phyloP scores from a whole-genome alignment of 2,329 filamentous ascomycete genomes.

The Cryphonectria nitschkei region DNA sequence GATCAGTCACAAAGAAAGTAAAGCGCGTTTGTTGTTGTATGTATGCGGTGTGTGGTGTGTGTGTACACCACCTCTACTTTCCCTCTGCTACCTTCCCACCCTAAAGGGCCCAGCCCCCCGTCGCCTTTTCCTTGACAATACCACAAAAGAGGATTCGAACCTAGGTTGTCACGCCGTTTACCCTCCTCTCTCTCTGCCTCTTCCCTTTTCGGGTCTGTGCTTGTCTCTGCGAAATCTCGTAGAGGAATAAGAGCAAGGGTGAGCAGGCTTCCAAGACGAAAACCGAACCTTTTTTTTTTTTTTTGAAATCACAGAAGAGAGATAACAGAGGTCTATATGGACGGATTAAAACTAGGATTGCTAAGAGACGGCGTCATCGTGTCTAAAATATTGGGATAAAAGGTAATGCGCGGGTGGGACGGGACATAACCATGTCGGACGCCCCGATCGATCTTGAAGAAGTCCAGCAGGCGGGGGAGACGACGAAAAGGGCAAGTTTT shows the following conservation, averaged over 20 bases:
- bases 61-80: not conserved
- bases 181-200: too few species aligned
- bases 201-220: not conserved
- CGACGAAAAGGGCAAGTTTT: not conserved
- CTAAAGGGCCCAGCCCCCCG: not conserved
- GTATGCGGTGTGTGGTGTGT: not conserved
- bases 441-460: conserved; percentile 4
- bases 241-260: not conserved
- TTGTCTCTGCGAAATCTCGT: not conserved
- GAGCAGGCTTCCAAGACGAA: not conserved
- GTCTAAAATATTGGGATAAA: not conserved
- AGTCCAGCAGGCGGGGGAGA: not conserved
- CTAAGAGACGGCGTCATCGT: not conserved
- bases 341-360: not conserved
- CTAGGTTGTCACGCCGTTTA: not conserved
- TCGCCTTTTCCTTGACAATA: conserved; percentile 1
- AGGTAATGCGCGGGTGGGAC: not conserved
- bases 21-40: not conserved
- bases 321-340: not conserved
- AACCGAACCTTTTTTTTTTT: too few species aligned
- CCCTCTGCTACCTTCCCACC: conserved; percentile 10
- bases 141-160: not conserved
- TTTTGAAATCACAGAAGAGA: too few species aligned
- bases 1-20: not conserved
- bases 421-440: not conserved